A percentile compares a stretch with the other conserved stretches of the same genome.
Evolutionary conservation across 2,329 filamentous ascomycete species (phyloP).

Genomic region (Coleophoma cylindrospora): DNA sequence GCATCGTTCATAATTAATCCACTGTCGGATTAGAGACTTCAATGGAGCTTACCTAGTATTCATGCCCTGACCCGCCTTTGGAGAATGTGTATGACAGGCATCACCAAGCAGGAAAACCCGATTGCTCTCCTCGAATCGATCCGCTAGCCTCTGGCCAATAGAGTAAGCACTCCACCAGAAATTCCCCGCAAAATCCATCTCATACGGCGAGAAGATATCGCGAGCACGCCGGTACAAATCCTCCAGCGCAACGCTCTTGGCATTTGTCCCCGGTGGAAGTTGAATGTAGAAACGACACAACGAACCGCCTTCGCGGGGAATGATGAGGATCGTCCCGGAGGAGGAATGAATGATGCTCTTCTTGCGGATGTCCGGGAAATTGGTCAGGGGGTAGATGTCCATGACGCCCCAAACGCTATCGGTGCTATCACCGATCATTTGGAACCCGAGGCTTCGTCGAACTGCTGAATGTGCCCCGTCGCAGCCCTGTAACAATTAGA

Average conservation of each 20-base stretch:
- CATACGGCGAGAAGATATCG: constrained; percentile 22
- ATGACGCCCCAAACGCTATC: constrained; percentile 56
- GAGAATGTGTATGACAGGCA: constrained; percentile 55
- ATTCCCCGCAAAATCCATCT: constrained; percentile 13
- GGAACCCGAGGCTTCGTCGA: constrained; percentile 32
- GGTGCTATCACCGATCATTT: constrained; percentile 54
- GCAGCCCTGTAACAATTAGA: constrained; percentile 48
- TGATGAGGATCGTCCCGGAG: constrained; percentile 52
- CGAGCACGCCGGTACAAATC: constrained; percentile 47
- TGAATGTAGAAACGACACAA: constrained; percentile 55
- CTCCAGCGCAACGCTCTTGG: constrained; percentile 47
- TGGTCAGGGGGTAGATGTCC: constrained; percentile 48
- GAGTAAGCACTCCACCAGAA: constrained; percentile 54
- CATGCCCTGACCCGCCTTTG: constrained; percentile 58
- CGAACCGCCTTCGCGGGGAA: constrained; percentile 57
- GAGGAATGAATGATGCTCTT: constrained; percentile 48
- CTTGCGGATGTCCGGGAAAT: constrained; percentile 59
- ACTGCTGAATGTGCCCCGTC: constrained; percentile 47
- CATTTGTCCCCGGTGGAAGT: constrained; percentile 42
- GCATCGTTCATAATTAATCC: neutral
- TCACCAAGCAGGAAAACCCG: constrained; percentile 51
- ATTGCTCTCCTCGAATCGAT: constrained; percentile 48
- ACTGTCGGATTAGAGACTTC: neutral
- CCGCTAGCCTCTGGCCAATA: constrained; percentile 54
- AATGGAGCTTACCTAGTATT: constrained; percentile 30